phyloP scores from a whole-genome alignment of 1,284 basidiomycete species.

The Malassezia furfur region DNA sequence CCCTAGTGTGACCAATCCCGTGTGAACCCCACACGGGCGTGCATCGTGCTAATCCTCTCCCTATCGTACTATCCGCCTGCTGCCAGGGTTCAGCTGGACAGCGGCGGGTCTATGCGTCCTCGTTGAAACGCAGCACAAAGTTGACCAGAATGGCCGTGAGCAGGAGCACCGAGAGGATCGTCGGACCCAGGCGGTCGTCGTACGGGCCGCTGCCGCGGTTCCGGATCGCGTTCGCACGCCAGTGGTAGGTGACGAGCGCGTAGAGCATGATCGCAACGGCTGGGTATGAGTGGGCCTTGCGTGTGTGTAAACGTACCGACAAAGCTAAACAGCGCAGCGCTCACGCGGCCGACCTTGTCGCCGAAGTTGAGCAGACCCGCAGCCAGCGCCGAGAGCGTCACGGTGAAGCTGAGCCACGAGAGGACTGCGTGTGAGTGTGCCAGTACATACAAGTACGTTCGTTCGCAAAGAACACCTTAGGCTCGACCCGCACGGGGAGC shows the following conservation, averaged over 20 bases:
- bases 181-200: conserved; percentile 76
- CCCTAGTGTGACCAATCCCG: too few species aligned
- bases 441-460: conserved; percentile 41
- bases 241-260: conserved; percentile 87
- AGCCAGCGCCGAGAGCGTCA: conserved; percentile 46
- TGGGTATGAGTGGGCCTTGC: conserved; percentile 42
- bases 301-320: conserved; percentile 59
- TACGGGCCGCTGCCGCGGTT: conserved; percentile 86
- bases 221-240: conserved; percentile 87
- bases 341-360: conserved; percentile 67
- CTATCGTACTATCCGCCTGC: too few species aligned
- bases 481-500: conserved; percentile 46
- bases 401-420: conserved; percentile 49
- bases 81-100: too few species aligned
- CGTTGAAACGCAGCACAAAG: conserved; percentile 46
- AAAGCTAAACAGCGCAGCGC: conserved; percentile 80
- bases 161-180: conserved; percentile 45
- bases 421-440: conserved; percentile 26
- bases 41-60: too few species aligned
- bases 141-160: conserved; percentile 47
- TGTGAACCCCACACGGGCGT: too few species aligned
- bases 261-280: conserved; percentile 96
- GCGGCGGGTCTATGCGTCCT: not conserved
- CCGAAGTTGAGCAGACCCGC: conserved; percentile 48
- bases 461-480: conserved; percentile 48